These are phyloP conservation scores for Metschnikowia cerradonensis DNA, from an alignment of 805 yeast species.

Conservation along the genomic window DNA sequence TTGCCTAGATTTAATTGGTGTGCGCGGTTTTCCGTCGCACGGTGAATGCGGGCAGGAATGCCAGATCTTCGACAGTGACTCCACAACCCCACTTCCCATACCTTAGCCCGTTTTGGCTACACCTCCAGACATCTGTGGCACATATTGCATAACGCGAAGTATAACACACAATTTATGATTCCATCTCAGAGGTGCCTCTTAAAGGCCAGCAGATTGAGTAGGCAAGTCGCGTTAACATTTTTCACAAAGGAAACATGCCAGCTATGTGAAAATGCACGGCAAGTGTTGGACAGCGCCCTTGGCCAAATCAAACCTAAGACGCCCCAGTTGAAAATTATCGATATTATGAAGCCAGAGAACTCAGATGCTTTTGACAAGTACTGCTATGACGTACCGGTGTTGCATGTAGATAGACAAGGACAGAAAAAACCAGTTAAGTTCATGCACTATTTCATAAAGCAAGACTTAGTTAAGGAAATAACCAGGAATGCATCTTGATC, in stretches of 20 bases:
- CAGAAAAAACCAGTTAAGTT: constrained; percentile 50
- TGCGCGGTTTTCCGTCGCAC: neutral
- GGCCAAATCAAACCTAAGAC: constrained; percentile 23
- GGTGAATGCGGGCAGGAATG: neutral
- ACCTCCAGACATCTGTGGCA: neutral
- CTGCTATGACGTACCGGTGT: constrained; percentile 75
- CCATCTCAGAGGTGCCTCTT: constrained; percentile 5
- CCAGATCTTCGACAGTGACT: neutral
- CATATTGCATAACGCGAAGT: neutral
- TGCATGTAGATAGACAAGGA: constrained; percentile 55
- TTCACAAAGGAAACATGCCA: constrained; percentile 70
- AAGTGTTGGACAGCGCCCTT: constrained; percentile 43
- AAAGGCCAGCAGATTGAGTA: neutral
- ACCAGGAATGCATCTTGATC: neutral
- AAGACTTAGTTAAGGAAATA: constrained; percentile 33
- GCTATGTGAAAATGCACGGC: constrained; percentile 62
- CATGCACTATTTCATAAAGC: constrained; percentile 63
- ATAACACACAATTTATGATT: neutral
- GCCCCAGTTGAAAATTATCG: constrained; percentile 41
- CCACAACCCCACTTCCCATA: neutral
- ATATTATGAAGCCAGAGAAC: constrained; percentile 58
- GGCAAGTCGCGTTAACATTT: constrained; percentile 41
- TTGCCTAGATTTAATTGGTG: neutral
- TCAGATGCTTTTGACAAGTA: constrained; percentile 66
- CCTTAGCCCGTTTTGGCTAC: neutral